A percentile compares a stretch with the other conserved stretches of the same genome.
Evolutionary conservation across 176 grass and related monocot species (phyloP).

Genomic region (Avena eriantha): DNA sequence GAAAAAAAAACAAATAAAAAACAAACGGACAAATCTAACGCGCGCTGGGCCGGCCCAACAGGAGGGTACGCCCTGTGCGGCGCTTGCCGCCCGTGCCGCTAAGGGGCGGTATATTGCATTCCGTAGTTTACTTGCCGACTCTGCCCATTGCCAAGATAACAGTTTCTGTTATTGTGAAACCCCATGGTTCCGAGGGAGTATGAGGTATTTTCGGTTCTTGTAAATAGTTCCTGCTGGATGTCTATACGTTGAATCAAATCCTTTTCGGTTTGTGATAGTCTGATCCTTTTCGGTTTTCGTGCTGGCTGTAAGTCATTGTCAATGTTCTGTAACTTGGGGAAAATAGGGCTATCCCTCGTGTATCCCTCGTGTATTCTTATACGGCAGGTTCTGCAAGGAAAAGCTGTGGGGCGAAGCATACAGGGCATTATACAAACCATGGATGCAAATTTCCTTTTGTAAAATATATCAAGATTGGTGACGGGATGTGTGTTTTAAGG

Average conservation of each 20-base stretch:
- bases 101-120: too few relatives aligned
- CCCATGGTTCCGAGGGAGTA: too few relatives aligned
- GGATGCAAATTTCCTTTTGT: too few relatives aligned
- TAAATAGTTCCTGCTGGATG: conserved; percentile 15
- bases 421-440: too few relatives aligned
- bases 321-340: conserved; percentile 43
- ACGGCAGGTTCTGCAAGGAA: neutral
- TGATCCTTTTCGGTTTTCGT: neutral
- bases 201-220: conserved; percentile 16
- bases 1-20: too few relatives aligned
- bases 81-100: too few relatives aligned
- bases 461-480: neutral
- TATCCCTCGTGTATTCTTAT: conserved; percentile 45
- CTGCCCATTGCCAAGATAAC: neutral
- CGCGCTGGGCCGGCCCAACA: too few relatives aligned
- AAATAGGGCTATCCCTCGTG: conserved; percentile 40
- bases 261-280: neutral
- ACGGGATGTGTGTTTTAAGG: conserved; percentile 34
- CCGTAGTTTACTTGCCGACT: neutral
- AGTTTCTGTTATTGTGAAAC: neutral
- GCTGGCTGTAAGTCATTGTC: neutral
- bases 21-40: too few relatives aligned
- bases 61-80: too few relatives aligned
- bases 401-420: too few relatives aligned
- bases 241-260: neutral